Evolutionary conservation across 305 asterid species (phyloP).

Genomic region (Fraxinus dipetala): DNA sequence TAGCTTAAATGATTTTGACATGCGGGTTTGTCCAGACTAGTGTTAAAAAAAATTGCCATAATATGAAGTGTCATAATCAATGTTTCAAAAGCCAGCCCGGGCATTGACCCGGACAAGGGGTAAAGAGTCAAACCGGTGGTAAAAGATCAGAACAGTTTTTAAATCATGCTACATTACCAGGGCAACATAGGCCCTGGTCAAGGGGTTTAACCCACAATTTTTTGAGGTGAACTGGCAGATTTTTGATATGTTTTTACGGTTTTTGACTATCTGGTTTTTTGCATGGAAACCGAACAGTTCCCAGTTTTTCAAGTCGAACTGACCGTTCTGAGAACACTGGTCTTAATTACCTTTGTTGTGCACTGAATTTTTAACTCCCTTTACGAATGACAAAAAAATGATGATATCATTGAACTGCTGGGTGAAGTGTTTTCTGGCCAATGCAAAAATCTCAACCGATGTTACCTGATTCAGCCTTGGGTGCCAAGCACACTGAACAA

Average conservation of each 20-base stretch:
- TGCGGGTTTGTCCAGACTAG: neutral
- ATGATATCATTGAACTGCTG: neutral
- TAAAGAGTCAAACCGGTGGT: neutral
- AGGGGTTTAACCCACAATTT: too few species aligned
- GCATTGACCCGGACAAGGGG: neutral
- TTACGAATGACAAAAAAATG: neutral
- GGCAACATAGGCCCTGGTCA: too few species aligned
- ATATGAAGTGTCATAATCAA: neutral
- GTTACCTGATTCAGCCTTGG: constrained; percentile 83
- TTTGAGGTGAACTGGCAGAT: neutral
- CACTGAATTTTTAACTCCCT: neutral
- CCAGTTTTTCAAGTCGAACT: neutral
- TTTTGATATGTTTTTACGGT: neutral
- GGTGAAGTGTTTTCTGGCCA: neutral
- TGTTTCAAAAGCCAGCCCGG: neutral
- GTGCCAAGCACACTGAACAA: constrained; percentile 93
- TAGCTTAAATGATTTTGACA: neutral
- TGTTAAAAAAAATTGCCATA: too few species aligned
- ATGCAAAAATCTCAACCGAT: neutral
- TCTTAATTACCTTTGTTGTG: constrained; percentile 3
- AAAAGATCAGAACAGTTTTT: too few species aligned
- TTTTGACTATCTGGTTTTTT: neutral
- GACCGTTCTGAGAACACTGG: neutral
- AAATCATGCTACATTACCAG: too few species aligned
- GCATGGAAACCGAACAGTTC: neutral